Evolutionary conservation across 352 stramenopile genomes (phyloP).

Genomic region (Pythium scleroteichum): DNA sequence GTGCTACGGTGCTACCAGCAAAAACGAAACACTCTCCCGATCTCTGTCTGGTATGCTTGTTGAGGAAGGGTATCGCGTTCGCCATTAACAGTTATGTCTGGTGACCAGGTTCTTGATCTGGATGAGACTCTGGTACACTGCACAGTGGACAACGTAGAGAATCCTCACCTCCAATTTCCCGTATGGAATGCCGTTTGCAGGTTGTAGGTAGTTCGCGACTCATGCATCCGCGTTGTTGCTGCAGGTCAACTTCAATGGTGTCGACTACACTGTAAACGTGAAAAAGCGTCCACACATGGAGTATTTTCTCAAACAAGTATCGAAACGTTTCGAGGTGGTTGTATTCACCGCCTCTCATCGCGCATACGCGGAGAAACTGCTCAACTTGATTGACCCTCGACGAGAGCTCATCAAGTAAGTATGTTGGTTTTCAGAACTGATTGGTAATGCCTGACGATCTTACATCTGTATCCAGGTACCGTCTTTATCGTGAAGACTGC

Average conservation of each 20-base stretch:
- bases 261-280: slow-evolving; percentile 96
- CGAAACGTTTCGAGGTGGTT: slow-evolving; percentile 97
- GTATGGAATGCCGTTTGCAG: slow-evolving; percentile 44
- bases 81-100: not conserved
- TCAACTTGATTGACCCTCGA: slow-evolving; percentile 96
- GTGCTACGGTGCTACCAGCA: slow-evolving; percentile 55
- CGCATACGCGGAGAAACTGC: slow-evolving; percentile 95
- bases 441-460: slow-evolving; percentile 31
- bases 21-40: slow-evolving; percentile 58
- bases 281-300: slow-evolving; percentile 95
- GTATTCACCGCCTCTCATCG: slow-evolving; percentile 98
- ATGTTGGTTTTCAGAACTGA: not conserved
- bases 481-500: slow-evolving; percentile 95
- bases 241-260: slow-evolving; percentile 92
- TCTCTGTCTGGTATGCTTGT: slow-evolving; percentile 78
- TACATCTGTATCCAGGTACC: slow-evolving; percentile 60
- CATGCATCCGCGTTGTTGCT: not conserved
- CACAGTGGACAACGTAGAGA: slow-evolving; percentile 93
- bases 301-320: slow-evolving; percentile 93
- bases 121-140: slow-evolving; percentile 99
- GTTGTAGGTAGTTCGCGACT: slow-evolving; percentile 1
- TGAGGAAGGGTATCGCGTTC: slow-evolving; percentile 16
- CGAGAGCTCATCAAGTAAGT: slow-evolving; percentile 86
- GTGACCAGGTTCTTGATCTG: slow-evolving; percentile 93
- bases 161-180: slow-evolving; percentile 96